Conservation (phyloP, 331 rosid genomes). For the Prunus yedoensis region DNA sequence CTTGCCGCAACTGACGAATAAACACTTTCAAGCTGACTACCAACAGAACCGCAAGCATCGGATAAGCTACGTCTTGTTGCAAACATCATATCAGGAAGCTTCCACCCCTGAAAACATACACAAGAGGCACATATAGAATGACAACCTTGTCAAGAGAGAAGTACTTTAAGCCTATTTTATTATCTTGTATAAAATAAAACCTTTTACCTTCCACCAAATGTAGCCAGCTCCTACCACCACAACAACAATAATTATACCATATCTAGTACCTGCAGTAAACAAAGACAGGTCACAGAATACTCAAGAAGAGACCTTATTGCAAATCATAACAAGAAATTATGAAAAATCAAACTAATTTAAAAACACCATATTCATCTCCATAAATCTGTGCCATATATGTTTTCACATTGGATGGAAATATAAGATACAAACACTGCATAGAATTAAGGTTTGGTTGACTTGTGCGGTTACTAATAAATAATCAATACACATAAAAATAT, state of each 20-base stretch:
- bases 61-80: conserved; percentile 85
- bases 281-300: conserved; percentile 26
- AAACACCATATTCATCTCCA: neutral
- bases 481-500: neutral
- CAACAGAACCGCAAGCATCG: conserved; percentile 77
- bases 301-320: neutral
- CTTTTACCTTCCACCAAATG: conserved; percentile 88
- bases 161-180: neutral
- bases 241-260: conserved; percentile 60
- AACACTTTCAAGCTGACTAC: conserved; percentile 72
- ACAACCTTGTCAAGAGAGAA: neutral
- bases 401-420: neutral
- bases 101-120: conserved; percentile 77
- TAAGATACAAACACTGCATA: neutral
- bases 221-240: conserved; percentile 79
- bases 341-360: neutral
- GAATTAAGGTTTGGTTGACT: neutral
- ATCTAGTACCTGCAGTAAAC: conserved; percentile 52
- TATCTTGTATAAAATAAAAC: neutral
- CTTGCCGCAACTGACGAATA: conserved; percentile 67
- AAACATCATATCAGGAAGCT: conserved; percentile 92
- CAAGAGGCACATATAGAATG: conserved; percentile 7
- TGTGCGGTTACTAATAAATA: neutral
- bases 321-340: neutral
- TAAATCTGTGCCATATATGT: neutral